Conservation (phyloP, 768 basidiomycete genomes). For the Tricholoma bakamatsutake region DNA sequence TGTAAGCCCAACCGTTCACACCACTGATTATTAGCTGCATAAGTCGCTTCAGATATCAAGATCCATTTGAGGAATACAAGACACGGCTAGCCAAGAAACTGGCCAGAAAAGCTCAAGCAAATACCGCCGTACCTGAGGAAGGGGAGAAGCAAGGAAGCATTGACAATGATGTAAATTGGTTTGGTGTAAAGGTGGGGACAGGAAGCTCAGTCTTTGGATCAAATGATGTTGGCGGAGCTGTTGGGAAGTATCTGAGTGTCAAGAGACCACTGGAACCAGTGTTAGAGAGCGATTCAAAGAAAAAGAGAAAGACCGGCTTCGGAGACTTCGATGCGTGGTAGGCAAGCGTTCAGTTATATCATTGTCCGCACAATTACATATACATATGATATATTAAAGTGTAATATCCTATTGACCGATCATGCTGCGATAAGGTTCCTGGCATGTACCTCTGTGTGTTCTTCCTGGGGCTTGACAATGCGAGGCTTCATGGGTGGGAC, state of each 20-base stretch:
- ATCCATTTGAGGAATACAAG: slow-evolving; percentile 95
- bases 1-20: slow-evolving; percentile 45
- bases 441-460: slow-evolving; percentile 19
- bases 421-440: slow-evolving; percentile 31
- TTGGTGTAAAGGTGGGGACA: slow-evolving; percentile 78
- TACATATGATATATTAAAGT: not conserved
- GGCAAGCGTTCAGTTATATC: slow-evolving; percentile 3
- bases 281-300: slow-evolving; percentile 44
- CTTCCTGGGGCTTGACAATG: slow-evolving; percentile 6
- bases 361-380: slow-evolving; percentile 5
- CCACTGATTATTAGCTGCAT: slow-evolving; percentile 1
- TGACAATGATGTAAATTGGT: slow-evolving; percentile 79
- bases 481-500: slow-evolving; percentile 45
- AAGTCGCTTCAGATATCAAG: slow-evolving; percentile 60
- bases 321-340: slow-evolving; percentile 89
- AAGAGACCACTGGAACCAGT: slow-evolving; percentile 37
- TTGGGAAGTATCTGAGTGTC: slow-evolving; percentile 76
- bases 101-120: slow-evolving; percentile 45
- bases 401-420: slow-evolving; percentile 1
- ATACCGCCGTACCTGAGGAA: slow-evolving; percentile 25
- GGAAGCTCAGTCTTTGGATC: slow-evolving; percentile 24
- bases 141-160: slow-evolving; percentile 35
- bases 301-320: slow-evolving; percentile 83
- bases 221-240: slow-evolving; percentile 36
- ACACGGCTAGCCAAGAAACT: slow-evolving; percentile 74